These are phyloP conservation scores for Albugo candida DNA, from an alignment of 352 stramenopile species.

Conservation along the genomic window DNA sequence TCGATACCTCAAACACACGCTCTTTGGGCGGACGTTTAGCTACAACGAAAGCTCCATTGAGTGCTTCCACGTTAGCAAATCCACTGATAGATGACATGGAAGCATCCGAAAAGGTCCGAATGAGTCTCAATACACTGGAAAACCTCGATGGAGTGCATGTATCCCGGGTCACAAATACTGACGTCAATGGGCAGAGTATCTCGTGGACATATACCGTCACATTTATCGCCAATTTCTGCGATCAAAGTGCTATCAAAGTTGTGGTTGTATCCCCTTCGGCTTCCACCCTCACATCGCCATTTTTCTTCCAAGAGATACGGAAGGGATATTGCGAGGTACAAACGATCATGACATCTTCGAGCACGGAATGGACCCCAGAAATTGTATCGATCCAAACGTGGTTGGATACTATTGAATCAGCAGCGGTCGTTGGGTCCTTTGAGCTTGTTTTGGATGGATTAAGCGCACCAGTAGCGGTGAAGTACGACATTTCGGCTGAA, in stretches of 20 bases:
- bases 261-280: conserved; percentile 4
- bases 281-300: conserved; percentile 14
- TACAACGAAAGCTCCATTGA: conserved; percentile 21
- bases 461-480: conserved; percentile 18
- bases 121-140: conserved; percentile 49
- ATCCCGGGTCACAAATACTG: conserved; percentile 11
- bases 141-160: conserved; percentile 78
- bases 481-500: conserved; percentile 13
- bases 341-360: conserved; percentile 80
- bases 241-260: conserved; percentile 34
- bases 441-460: conserved; percentile 29
- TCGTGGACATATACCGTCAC: conserved; percentile 67
- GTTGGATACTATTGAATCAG: conserved; percentile 18
- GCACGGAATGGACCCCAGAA: conserved; percentile 78
- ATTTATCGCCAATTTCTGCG: conserved; percentile 73
- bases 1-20: conserved; percentile 59
- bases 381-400: conserved; percentile 76
- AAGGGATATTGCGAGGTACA: conserved; percentile 89
- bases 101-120: conserved; percentile 59
- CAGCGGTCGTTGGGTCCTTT: conserved; percentile 39
- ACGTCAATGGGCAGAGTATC: conserved; percentile 10
- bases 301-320: conserved; percentile 39
- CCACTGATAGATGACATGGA: conserved; percentile 18
- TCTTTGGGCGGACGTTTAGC: conserved; percentile 24
- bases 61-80: conserved; percentile 20